A percentile compares a stretch with the other conserved stretches of the same genome.
phyloP scores from a whole-genome alignment of 495 filamentous ascomycete species.

The Penicillium coffeae region DNA sequence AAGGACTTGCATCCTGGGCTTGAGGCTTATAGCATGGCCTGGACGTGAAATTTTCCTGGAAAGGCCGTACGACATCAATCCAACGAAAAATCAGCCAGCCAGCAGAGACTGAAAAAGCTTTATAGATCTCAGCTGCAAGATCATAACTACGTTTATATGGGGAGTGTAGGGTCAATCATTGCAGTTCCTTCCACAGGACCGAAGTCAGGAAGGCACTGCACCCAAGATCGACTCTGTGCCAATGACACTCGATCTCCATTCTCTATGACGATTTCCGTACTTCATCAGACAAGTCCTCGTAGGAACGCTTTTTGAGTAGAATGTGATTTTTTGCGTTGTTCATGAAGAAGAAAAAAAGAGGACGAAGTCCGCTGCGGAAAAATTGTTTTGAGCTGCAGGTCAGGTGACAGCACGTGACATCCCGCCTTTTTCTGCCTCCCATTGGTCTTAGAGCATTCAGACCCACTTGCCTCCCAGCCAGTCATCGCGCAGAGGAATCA shows the following conservation, averaged over 20 bases:
- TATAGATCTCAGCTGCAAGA: no score
- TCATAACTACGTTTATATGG: neutral
- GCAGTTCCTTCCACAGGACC: slow-evolving; percentile 56
- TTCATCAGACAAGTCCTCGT: slow-evolving; percentile 56
- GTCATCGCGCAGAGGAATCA: neutral
- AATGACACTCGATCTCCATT: slow-evolving; percentile 57
- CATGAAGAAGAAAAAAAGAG: slow-evolving; percentile 42
- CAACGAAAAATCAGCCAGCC: no score
- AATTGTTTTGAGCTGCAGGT: slow-evolving; percentile 15
- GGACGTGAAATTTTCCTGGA: no score
- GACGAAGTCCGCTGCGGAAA: slow-evolving; percentile 15
- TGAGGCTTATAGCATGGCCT: no score
- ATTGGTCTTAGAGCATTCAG: no score
- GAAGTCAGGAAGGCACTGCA: slow-evolving; percentile 53
- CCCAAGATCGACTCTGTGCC: slow-evolving; percentile 61
- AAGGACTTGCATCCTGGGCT: no score
- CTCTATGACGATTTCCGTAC: slow-evolving; percentile 60
- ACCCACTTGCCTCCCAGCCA: neutral
- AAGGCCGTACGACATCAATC: no score
- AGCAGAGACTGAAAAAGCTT: no score
- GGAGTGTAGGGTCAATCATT: slow-evolving; percentile 65
- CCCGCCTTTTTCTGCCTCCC: neutral
- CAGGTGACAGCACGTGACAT: slow-evolving; percentile 10
- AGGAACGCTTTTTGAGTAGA: slow-evolving; percentile 61
- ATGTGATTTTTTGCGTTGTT: slow-evolving; percentile 67